Evolutionary conservation across 2,329 filamentous ascomycete species (phyloP).

Genomic region (Talaromyces piceae): DNA sequence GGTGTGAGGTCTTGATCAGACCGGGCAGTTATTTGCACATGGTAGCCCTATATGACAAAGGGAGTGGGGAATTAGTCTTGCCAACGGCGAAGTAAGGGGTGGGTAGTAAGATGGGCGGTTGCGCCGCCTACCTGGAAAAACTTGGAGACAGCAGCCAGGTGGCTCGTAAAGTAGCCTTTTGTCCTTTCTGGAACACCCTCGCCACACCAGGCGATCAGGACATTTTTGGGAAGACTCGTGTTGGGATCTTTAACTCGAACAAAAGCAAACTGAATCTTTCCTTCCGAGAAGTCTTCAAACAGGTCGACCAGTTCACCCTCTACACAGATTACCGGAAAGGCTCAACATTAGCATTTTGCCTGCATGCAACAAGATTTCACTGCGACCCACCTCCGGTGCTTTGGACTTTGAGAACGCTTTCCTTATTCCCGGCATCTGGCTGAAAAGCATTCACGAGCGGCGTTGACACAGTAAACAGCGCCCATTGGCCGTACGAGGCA

Average conservation of each 20-base stretch:
- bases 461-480: conserved; percentile 84
- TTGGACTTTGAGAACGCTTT: conserved; percentile 93
- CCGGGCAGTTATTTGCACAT: conserved; percentile 93
- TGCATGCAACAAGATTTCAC: not conserved
- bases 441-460: conserved; percentile 91
- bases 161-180: conserved; percentile 97
- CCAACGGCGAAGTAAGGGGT: not conserved
- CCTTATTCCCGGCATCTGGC: conserved; percentile 69
- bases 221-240: conserved; percentile 77
- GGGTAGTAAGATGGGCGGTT: not conserved
- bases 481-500: conserved; percentile 85
- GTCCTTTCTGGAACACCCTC: conserved; percentile 97
- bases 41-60: conserved; percentile 62
- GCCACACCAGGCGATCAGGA: conserved; percentile 93
- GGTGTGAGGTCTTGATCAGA: conserved; percentile 83
- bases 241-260: conserved; percentile 96
- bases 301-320: conserved; percentile 87
- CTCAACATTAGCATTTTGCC: not conserved
- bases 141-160: conserved; percentile 81
- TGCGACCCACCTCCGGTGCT: conserved; percentile 68
- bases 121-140: conserved; percentile 65
- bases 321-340: conserved; percentile 30
- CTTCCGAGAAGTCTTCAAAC: conserved; percentile 93
- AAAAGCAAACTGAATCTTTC: conserved; percentile 92
- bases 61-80: not conserved